Conservation (phyloP, 2,329 filamentous ascomycete genomes). For the Fusarium ramigenum region DNA sequence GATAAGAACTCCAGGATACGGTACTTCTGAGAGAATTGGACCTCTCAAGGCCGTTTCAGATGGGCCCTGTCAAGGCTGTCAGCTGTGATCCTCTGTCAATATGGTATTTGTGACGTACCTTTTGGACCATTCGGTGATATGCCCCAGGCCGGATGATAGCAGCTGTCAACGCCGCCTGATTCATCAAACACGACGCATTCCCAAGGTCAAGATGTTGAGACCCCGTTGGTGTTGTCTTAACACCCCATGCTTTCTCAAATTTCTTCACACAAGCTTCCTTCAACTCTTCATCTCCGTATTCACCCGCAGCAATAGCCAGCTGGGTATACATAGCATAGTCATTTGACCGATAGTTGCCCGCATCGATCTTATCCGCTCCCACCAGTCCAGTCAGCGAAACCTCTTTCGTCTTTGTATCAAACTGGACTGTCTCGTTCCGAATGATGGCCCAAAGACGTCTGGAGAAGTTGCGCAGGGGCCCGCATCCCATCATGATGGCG, state of each 20-base stretch:
- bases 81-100: no score
- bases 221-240: neutral
- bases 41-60: neutral
- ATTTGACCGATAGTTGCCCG: neutral
- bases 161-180: neutral
- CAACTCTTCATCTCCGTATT: neutral
- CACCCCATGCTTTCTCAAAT: neutral
- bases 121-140: neutral
- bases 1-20: neutral
- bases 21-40: neutral
- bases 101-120: neutral
- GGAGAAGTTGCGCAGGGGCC: neutral
- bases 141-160: neutral
- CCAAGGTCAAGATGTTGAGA: neutral
- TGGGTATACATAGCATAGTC: neutral
- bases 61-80: neutral
- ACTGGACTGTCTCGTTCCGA: neutral
- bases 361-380: neutral
- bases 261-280: neutral
- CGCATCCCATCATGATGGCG: neutral
- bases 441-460: neutral
- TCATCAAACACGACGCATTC: neutral
- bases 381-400: neutral
- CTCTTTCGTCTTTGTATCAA: neutral
- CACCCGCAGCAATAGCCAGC: neutral